Evolutionary conservation across 164 flowering plant species (phyloP).

Genomic region (Cinnamomum micranthum): DNA sequence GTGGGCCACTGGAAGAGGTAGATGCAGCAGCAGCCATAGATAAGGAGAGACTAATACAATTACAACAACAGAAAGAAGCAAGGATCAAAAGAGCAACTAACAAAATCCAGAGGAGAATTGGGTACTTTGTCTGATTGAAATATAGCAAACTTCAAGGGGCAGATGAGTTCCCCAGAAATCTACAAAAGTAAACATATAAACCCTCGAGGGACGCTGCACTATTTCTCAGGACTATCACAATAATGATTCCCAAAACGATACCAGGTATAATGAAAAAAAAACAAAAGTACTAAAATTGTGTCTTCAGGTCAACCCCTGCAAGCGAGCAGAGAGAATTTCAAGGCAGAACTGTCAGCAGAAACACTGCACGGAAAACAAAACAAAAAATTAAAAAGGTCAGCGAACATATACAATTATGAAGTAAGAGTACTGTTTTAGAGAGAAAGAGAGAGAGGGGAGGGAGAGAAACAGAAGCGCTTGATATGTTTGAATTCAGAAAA

Average conservation of each 20-base stretch:
- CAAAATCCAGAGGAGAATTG: not conserved
- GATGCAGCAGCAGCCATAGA: slow-evolving; percentile 57
- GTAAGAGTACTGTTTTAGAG: too few relatives aligned
- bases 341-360: not conserved
- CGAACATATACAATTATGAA: not conserved
- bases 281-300: too few relatives aligned
- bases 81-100: not conserved
- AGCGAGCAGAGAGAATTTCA: not conserved
- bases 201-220: not conserved
- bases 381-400: not conserved
- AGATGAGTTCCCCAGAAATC: not conserved
- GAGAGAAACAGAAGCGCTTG: too few relatives aligned
- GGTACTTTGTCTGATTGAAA: not conserved
- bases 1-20: slow-evolving; percentile 43
- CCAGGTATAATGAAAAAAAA: too few relatives aligned
- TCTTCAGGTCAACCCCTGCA: not conserved
- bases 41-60: not conserved
- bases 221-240: not conserved
- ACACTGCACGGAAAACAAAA: not conserved
- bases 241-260: too few relatives aligned
- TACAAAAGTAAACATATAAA: not conserved
- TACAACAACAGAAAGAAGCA: not conserved
- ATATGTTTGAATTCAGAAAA: too few relatives aligned
- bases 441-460: too few relatives aligned
- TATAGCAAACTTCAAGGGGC: not conserved